phyloP scores from a whole-genome alignment of 805 yeast genomes.

The Candida peoriensis region DNA sequence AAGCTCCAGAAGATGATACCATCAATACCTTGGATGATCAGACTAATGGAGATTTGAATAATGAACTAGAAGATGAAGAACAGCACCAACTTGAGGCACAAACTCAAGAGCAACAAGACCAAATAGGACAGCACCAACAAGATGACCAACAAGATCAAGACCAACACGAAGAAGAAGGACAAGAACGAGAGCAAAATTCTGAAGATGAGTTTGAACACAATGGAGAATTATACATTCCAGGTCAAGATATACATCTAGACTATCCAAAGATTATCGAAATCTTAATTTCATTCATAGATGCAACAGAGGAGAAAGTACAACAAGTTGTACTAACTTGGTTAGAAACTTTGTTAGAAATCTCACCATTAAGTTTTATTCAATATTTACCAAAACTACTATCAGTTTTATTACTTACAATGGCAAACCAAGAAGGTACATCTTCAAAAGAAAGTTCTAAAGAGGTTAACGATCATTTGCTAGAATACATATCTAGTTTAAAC shows the following conservation, averaged over 20 bases:
- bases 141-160: constrained; percentile 21
- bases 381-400: constrained; percentile 73
- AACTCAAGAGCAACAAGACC: constrained; percentile 7
- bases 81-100: background rate
- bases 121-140: constrained; percentile 2
- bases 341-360: constrained; percentile 60
- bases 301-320: constrained; percentile 69
- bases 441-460: constrained; percentile 49
- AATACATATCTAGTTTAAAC: constrained; percentile 32
- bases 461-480: constrained; percentile 54
- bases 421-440: constrained; percentile 37
- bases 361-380: constrained; percentile 70
- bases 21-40: background rate
- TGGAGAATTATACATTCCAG: constrained; percentile 59
- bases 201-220: constrained; percentile 26
- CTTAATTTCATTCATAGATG: constrained; percentile 70
- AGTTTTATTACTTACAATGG: constrained; percentile 57
- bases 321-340: constrained; percentile 81
- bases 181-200: constrained; percentile 8
- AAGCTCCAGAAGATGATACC: background rate
- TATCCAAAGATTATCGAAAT: constrained; percentile 77
- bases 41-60: background rate
- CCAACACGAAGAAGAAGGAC: constrained; percentile 26
- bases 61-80: background rate
- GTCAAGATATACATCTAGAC: constrained; percentile 80